Conservation (phyloP, 2,329 filamentous ascomycete species). For the Beauveria asiatica region DNA sequence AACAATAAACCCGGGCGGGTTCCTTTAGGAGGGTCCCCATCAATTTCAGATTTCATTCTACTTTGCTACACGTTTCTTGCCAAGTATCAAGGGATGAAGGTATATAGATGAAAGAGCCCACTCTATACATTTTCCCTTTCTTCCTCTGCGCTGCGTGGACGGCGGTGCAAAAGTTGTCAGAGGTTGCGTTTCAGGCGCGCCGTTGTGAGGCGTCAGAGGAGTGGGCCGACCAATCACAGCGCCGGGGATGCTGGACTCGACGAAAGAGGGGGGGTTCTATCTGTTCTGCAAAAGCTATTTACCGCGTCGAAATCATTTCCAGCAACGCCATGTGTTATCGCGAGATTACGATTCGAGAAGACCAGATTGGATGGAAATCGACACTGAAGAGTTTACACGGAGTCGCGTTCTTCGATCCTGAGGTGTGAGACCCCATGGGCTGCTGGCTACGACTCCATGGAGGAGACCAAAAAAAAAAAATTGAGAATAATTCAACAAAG, state of each 20-base stretch:
- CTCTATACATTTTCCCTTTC: not conserved
- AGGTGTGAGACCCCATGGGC: too few relatives aligned
- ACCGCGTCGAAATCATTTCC: too few relatives aligned
- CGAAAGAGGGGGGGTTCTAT: too few relatives aligned
- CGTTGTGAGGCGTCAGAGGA: not conserved
- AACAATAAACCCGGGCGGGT: not conserved
- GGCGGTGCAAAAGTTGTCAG: not conserved
- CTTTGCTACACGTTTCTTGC: not conserved
- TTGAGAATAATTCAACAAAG: too few relatives aligned
- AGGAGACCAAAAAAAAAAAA: too few relatives aligned
- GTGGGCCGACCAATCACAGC: not conserved
- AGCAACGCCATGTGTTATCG: too few relatives aligned
- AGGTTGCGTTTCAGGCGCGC: constrained; percentile 7
- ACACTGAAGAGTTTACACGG: too few relatives aligned
- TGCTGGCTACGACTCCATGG: too few relatives aligned
- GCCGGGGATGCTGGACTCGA: not conserved
- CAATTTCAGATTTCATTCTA: not conserved
- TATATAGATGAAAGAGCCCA: not conserved
- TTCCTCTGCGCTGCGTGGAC: not conserved
- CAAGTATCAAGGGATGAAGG: not conserved
- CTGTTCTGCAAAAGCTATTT: too few relatives aligned
- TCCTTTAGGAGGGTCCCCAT: not conserved
- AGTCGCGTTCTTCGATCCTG: too few relatives aligned
- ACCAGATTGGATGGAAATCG: too few relatives aligned
- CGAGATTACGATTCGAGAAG: too few relatives aligned